Evolutionary conservation across 768 basidiomycete genomes (phyloP), one percentile per base, ranked within the genome.

Genomic region (Kwoniella dejecticola): DNA sequence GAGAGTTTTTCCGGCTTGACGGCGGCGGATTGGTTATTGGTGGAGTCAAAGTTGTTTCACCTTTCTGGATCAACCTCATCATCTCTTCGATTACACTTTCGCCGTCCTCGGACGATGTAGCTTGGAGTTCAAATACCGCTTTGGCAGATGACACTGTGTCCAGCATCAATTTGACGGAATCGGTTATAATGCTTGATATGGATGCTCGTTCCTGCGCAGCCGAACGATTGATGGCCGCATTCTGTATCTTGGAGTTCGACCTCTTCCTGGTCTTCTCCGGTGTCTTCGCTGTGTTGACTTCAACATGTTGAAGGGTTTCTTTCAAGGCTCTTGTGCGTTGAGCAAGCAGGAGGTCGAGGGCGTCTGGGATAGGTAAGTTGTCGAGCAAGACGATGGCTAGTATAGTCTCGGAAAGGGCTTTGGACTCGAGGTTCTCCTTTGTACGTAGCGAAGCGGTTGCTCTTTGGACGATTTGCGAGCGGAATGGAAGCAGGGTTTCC

Each of bases 331-430:
- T 74, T 0, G 65, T 63, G 23, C 81, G 70, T 75, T 96, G 91
- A 0, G 82, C 77, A 3, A 96, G 84, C 58, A 90, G 84, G 3
- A 88, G 83, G 4, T 83, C 80, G 29, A 94, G 80, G 0, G 89
- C 87, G 49, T 93, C 90, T 21, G 81, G 76, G 8, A 94, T 80
- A 5, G 92, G 89, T 46, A 87, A 83, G 5, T 90, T 91, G 71
- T 96, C 93, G 26, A 97, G 83, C n/a, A 96, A 83, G 75, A 94
- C 88, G 42, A 97, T 83, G 0, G 89, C 88, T 10, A 94, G 81
- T 10, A 95, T 82, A 3, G 87, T 87, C 2, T 90, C 86, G 66
- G 90, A 90, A 1, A 84, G 83, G 58, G 50, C 56, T 30, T 62
- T 64, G 0, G 66, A 45, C 11, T 72, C 68, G 6, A 87, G 80